Conservation (phyloP, 257 asterid genomes). For the Ilex aquifolium region DNA sequence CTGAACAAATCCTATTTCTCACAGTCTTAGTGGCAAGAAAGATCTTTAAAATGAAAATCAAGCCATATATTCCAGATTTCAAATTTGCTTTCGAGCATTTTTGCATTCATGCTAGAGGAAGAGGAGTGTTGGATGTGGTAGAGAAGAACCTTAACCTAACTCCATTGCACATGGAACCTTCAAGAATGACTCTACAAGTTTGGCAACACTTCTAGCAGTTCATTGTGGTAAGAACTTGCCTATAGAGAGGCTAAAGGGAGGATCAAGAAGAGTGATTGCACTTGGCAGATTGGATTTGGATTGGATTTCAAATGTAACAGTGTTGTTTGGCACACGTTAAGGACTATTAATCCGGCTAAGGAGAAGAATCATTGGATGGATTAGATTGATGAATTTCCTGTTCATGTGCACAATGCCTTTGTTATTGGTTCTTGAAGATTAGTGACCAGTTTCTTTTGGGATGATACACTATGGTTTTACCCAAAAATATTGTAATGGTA, state of each 20-base stretch:
- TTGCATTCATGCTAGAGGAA: conserved; percentile 50
- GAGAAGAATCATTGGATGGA: conserved; percentile 56
- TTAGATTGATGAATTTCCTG: conserved; percentile 46
- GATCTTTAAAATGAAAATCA: conserved; percentile 36
- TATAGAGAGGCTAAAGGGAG: conserved; percentile 50
- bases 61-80: conserved; percentile 44
- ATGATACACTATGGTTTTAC: no score
- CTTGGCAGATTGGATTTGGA: conserved; percentile 56
- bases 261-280: conserved; percentile 35
- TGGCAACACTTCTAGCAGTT: conserved; percentile 47
- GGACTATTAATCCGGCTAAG: conserved; percentile 34
- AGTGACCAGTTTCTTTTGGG: no score
- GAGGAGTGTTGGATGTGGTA: conserved; percentile 39
- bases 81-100: conserved; percentile 48
- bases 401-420: conserved; percentile 19
- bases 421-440: no score
- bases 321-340: conserved; percentile 43
- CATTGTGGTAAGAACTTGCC: conserved; percentile 48
- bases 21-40: conserved; percentile 40
- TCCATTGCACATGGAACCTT: conserved; percentile 52
- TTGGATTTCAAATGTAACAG: conserved; percentile 53
- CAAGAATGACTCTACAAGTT: conserved; percentile 50
- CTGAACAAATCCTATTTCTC: conserved; percentile 51
- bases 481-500: no score
- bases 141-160: conserved; percentile 41